Evolutionary conservation across 768 basidiomycete species (phyloP), one percentile per base, ranked within the genome.

Genomic region (Amanita thiersii): DNA sequence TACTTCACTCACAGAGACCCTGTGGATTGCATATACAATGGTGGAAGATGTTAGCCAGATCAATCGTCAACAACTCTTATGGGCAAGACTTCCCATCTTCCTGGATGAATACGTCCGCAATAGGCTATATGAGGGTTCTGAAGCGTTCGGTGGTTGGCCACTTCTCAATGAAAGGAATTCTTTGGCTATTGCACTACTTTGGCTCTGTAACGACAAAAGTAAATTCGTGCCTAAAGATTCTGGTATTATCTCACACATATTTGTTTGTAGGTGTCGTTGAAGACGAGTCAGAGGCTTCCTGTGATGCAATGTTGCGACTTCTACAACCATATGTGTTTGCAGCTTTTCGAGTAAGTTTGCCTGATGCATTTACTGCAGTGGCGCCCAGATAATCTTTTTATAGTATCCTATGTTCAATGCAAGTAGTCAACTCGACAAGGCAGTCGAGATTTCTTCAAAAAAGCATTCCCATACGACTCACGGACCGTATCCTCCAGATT

Each of bases 21-120:
- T 82, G 21, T 73, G 73, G 61, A 66, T 66, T 0, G 66, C 73
- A 39, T 78, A 73, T 51, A 53, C 72, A 25, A 78, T 82, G 74
- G 58, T 78, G 30, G 65, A 77, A 23, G 77, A 80, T 47, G 69
- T 75, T 19, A 70, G 67, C 40, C 52, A 60, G 58, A 18, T 66
- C 63, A 35, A 68, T 51, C 50, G 63, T 28, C 60, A 61, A 37
- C 75, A 72, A 45, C 59, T 77, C 10, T 51, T 62, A 36, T 62
- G 64, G 52, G 70, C 72, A 4, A 62, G 60, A 29, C 52, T 75
- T 8, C 62, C 64, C 2, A 25, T 43, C 0, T 69, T 76, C 43
- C 56, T 75, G 11, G 58, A 59, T 26, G 39, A 33, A 1, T 73
- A 65, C 48, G 45, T 78, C 18, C 62, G 62, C 15, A 46, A 57